A percentile compares a stretch with the other conserved stretches of the same genome.
These are phyloP conservation scores for Breviolum minutum DNA, from an alignment of 73 alveolate species.

Conservation along the genomic window DNA sequence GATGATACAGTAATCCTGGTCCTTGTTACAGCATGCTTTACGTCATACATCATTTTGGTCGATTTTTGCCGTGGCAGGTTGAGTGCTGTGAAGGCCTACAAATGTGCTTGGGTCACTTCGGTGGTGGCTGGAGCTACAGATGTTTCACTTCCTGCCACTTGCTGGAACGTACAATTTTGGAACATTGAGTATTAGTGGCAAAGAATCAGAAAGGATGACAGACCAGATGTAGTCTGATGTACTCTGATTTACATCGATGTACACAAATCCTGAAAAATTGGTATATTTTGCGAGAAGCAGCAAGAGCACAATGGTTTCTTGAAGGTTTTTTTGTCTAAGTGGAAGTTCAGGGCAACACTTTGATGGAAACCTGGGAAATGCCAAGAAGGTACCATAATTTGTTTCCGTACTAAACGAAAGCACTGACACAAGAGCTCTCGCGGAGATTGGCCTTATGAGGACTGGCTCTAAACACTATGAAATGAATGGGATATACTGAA, in stretches of 20 bases:
- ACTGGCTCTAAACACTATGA: no score
- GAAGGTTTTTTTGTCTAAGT: no score
- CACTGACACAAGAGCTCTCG: no score
- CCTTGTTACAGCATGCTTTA: neutral
- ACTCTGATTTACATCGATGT: neutral
- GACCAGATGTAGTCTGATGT: neutral
- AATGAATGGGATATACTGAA: neutral
- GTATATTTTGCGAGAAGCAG: neutral
- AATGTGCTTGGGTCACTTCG: conserved; percentile 75
- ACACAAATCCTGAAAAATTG: neutral
- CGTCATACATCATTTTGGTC: neutral
- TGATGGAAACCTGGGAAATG: no score
- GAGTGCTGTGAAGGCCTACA: conserved; percentile 75
- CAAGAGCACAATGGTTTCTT: neutral
- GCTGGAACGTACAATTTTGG: neutral
- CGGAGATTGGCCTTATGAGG: no score
- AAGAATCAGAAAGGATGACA: neutral
- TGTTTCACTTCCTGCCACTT: conserved; percentile 12
- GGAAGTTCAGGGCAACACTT: no score
- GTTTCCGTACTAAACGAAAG: no score
- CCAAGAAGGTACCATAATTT: no score
- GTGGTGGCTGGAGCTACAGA: conserved; percentile 45
- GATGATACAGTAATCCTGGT: neutral
- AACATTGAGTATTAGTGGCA: neutral
- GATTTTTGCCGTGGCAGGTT: conserved; percentile 34